Conservation (phyloP, 306 rosid genomes). For the Prosopis cineraria region DNA sequence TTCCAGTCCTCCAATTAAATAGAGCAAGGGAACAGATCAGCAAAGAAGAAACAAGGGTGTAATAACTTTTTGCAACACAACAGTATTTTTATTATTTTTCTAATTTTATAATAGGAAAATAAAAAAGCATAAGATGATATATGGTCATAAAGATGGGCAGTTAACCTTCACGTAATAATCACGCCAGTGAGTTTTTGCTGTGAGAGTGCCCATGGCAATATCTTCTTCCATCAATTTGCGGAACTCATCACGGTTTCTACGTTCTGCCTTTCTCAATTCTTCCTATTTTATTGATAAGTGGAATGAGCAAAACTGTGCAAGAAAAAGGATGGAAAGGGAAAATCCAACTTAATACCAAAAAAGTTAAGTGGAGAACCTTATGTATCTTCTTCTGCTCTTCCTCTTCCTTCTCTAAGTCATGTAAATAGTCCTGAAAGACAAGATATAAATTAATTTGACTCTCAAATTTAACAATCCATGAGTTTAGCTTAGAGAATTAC, state of each 20-base stretch:
- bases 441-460: slow-evolving; percentile 37
- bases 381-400: slow-evolving; percentile 89
- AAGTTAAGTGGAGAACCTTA: slow-evolving; percentile 57
- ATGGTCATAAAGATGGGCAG: slow-evolving; percentile 20
- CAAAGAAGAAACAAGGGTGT: slow-evolving; percentile 18
- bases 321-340: slow-evolving; percentile 6
- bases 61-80: slow-evolving; percentile 3
- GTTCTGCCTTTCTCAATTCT: slow-evolving; percentile 85
- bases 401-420: slow-evolving; percentile 87
- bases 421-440: slow-evolving; percentile 67
- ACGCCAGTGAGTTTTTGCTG: slow-evolving; percentile 88
- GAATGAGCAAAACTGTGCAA: slow-evolving; percentile 39
- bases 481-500: slow-evolving; percentile 42
- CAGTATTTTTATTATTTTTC: slow-evolving; percentile 14
- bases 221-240: slow-evolving; percentile 94
- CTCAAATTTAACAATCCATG: slow-evolving; percentile 25
- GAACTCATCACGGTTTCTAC: slow-evolving; percentile 90
- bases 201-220: slow-evolving; percentile 65
- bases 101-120: slow-evolving; percentile 12
- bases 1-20: neutral
- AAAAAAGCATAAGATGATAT: slow-evolving; percentile 3
- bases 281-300: slow-evolving; percentile 60
- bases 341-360: slow-evolving; percentile 20
- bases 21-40: slow-evolving; percentile 26
- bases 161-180: slow-evolving; percentile 73